Percentiles rank a stretch among this genome's conserved stretches.
Evolutionary conservation across 139 green algal genomes (phyloP).

Genomic region (Chlorella sp.): DNA sequence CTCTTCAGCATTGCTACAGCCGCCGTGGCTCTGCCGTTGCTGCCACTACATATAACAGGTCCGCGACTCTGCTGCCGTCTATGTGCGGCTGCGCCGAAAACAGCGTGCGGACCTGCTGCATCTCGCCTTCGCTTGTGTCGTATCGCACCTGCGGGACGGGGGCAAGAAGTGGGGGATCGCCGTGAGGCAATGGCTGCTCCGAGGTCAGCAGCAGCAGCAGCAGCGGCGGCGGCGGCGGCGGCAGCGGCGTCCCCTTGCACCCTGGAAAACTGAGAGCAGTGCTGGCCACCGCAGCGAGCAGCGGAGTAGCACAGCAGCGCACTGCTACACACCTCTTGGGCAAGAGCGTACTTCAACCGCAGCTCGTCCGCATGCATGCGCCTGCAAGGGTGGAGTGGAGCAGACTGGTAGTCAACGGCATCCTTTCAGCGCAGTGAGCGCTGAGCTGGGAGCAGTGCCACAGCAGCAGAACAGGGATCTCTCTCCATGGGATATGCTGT

Average conservation of each 20-base stretch:
- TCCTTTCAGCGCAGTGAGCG: too few species aligned
- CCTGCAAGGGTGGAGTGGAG: constrained; percentile 1
- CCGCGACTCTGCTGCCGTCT: background rate
- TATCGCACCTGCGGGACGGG: constrained; percentile 14
- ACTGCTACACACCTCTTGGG: background rate
- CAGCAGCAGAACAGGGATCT: too few species aligned
- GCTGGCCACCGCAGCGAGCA: too few species aligned
- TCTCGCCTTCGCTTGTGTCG: constrained; percentile 24
- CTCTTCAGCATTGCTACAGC: background rate
- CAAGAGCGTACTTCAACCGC: constrained; percentile 14
- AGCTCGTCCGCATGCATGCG: constrained; percentile 39
- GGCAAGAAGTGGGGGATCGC: background rate
- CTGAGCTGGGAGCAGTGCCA: too few species aligned
- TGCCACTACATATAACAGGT: constrained; percentile 36
- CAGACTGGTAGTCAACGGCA: too few species aligned
- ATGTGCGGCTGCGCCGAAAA: constrained; percentile 30
- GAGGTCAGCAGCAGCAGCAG: background rate
- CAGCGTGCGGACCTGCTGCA: constrained; percentile 14
- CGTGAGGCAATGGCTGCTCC: too few species aligned
- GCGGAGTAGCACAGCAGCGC: too few species aligned
- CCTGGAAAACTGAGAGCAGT: too few species aligned
- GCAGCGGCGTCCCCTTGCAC: too few species aligned
- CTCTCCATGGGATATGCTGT: too few species aligned
- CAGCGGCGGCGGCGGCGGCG: too few species aligned
- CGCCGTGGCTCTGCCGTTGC: constrained; percentile 25